Evolutionary conservation across 768 basidiomycete species (phyloP), one percentile per base, ranked within the genome.

Genomic region (Boletus edulis): DNA sequence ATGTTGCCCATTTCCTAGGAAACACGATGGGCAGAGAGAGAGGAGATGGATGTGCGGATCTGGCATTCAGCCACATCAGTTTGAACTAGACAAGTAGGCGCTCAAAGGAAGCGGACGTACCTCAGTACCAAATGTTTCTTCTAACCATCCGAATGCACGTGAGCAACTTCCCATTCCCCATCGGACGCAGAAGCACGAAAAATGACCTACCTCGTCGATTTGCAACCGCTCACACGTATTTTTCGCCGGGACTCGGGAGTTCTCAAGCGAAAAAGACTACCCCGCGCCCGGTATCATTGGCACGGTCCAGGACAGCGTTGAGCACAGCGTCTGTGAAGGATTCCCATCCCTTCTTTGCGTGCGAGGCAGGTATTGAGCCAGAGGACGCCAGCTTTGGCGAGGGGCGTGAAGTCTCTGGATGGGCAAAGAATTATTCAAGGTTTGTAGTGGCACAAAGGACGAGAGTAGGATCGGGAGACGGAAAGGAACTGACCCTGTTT

Each of bases 221-320:
- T 73, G 72, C 55, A 84, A 69, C 24, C 73, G 67, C 6, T 69
- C 67, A 57, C 76, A 79, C 3, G 84, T 81, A 70, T 89, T 91
- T 64, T 85, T 85, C 1, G 90, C 91, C 41, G 84, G n/a, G n/a
- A n/a, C n/a, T n/a, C n/a, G n/a, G 87, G 12, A 82, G 72, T 0
- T 91, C 90, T 90, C 91, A 94, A 0, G 84, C 88, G 71, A 94
- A 80, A 62, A 94, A 86, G 29, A 91, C 90, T 10, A 92, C 80
- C 12, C 88, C 84, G 20, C 72, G 62, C 17, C 49, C 63, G 12
- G 49, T 17, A 6, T 32, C 31, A 12, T 67, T 59, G 12, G 60
- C 49, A 9, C 73, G 72, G n/a, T 71, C 57, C 35, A 78, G 61
- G 43, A 91, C 79, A 5, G 82, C 76, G 38, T 76, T 75, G 41